phyloP scores from a whole-genome alignment of 2,329 filamentous ascomycete species.

The Sporothrix curviconia region DNA sequence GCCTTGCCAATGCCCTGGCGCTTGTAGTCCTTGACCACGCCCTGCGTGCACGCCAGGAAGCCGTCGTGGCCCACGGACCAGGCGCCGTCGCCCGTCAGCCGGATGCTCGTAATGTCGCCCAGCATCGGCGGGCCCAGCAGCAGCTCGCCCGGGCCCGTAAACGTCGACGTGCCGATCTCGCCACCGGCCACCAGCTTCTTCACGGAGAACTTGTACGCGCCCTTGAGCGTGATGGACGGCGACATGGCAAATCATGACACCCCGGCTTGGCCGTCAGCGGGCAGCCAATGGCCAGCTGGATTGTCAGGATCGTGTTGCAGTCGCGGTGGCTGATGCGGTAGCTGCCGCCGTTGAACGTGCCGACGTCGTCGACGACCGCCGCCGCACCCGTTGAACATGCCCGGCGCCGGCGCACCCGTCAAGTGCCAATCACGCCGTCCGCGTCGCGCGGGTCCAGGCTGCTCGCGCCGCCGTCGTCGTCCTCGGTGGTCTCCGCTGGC shows the following conservation, averaged over 20 bases:
- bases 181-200: slow-evolving; percentile 85
- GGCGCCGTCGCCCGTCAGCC: slow-evolving; percentile 61
- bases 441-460: slow-evolving; percentile 24
- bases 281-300: slow-evolving; percentile 85
- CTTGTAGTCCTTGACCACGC: slow-evolving; percentile 83
- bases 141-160: slow-evolving; percentile 84
- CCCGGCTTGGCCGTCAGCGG: slow-evolving; percentile 75
- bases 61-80: slow-evolving; percentile 87
- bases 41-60: slow-evolving; percentile 78
- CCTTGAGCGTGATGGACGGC: slow-evolving; percentile 75
- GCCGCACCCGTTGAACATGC: slow-evolving; percentile 59
- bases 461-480: slow-evolving; percentile 19
- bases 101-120: slow-evolving; percentile 78
- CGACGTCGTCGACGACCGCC: slow-evolving; percentile 71
- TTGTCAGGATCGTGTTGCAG: slow-evolving; percentile 79
- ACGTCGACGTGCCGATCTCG: slow-evolving; percentile 71
- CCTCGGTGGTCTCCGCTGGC: not conserved
- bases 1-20: slow-evolving; percentile 80
- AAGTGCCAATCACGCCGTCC: slow-evolving; percentile 29
- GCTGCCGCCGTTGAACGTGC: slow-evolving; percentile 94
- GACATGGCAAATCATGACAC: slow-evolving; percentile 95
- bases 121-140: slow-evolving; percentile 73
- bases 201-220: slow-evolving; percentile 74
- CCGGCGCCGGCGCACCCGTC: slow-evolving; percentile 35
- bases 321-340: slow-evolving; percentile 91